Conservation (phyloP, 306 rosid species). For the Vigna reflexopilosa region DNA sequence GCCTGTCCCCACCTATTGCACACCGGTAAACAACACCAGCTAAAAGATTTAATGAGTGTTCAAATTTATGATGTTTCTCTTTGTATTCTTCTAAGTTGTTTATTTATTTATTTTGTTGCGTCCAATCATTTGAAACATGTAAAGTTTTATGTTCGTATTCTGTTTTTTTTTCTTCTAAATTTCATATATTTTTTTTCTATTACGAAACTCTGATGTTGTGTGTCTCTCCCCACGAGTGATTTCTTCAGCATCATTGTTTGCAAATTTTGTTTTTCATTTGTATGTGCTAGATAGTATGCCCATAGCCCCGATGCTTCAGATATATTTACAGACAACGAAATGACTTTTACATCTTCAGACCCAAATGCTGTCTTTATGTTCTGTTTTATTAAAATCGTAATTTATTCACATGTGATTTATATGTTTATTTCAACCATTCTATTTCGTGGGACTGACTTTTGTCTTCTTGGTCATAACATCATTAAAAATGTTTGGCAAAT, state of each 20-base stretch:
- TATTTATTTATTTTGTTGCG: not conserved
- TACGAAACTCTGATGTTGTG: too few species aligned
- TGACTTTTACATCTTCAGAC: slow-evolving; percentile 10
- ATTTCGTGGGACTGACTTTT: not conserved
- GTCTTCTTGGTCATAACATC: not conserved
- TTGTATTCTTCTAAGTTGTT: not conserved
- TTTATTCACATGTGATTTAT: not conserved
- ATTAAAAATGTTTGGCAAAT: slow-evolving; percentile 17
- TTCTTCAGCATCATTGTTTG: slow-evolving; percentile 16
- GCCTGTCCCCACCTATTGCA: slow-evolving; percentile 90
- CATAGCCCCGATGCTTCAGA: not conserved
- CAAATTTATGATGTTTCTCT: not conserved
- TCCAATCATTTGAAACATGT: slow-evolving; percentile 21
- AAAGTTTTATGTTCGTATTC: not conserved
- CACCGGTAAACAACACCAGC: slow-evolving; percentile 68
- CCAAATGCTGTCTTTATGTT: slow-evolving; percentile 16
- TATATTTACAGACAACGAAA: not conserved
- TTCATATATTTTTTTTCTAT: too few species aligned
- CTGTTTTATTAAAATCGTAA: slow-evolving; percentile 14
- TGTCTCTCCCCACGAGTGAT: not conserved
- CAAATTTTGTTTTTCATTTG: not conserved
- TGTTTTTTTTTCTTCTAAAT: too few species aligned
- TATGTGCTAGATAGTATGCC: slow-evolving; percentile 3
- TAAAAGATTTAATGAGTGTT: slow-evolving; percentile 26
- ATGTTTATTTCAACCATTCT: slow-evolving; percentile 2